Base-by-base conservation (phyloP, 495 filamentous ascomycete species). In the Talaromyces trachyspermus region DNA sequence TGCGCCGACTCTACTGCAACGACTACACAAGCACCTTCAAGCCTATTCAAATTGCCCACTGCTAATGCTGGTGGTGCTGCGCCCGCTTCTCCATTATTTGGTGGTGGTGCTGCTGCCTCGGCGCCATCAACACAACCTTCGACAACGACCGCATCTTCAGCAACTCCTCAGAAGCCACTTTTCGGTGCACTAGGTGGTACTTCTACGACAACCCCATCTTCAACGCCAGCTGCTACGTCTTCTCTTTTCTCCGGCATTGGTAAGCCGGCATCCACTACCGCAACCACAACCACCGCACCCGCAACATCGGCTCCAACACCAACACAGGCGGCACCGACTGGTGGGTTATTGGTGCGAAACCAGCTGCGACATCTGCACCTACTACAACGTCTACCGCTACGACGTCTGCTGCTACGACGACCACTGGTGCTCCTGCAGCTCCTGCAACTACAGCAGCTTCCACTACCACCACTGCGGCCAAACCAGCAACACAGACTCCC, bases 91-190 rank as follows among this genome's bases (percentile, higher is more conserved):
- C 45, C 60, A 27, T 54, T 55, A n/a, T n/a, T n/a, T n/a, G n/a
- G n/a, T 27, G 52, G 32, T 27, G 35, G 17, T 38, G 18, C 49
- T n/a, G 29, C 51, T 19, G 14, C 22, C 54, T 63, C 15, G 56
- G 60, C 36, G 49, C 56, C 24, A 53, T 54, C 1, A 43, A 59
- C 9, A 48, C 60, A 57, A 49, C 51, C 58, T 35, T 50, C 60
- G 17, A 46, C 61, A 43, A 54, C 67, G 18, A 57, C 58, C 27
- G 48, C 65, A 24, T 62, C 66, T 17, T 52, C 58, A 29, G 57
- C 68, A 19, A 63, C 62, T 42, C 61, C 68, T 9, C 64, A 69
- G 50, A 71, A 66, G 48, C 54, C 68, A 33, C 46, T 70, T 15
- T 72, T 75, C 52, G 55, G 61, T 32, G 30, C 43, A 19, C 49